Base-by-base conservation (phyloP, 2,329 filamentous ascomycete genomes). In the Aspergillus puulaauensis region DNA sequence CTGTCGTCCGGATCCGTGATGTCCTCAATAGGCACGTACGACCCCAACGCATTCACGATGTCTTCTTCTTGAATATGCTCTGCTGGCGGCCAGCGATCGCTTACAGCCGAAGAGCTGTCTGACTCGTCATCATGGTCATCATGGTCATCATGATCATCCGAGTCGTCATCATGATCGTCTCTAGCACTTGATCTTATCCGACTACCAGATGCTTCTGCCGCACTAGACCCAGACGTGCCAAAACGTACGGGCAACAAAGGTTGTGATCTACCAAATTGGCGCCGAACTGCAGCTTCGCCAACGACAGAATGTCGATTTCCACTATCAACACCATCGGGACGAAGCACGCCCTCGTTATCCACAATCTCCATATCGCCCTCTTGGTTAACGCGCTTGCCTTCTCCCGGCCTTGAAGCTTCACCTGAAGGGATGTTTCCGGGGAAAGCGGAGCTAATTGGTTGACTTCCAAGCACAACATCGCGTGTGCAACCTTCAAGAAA, bases 381-480 rank as follows among this genome's bases (percentile, higher is more conserved):
- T 4, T 76, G 72, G 51, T 83, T 82, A 44, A 81, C 77, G n/a
- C 80, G 77, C 70, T 93, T 92, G 56, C 89, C 90, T 64, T 90
- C 83, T 48, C 86, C 83, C 11, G 75, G 80, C 54, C 84, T 80
- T n/a, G 80, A 81, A 31, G 80, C 75, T 57, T 90, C 86, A 14
- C 84, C 86, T 0, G 80, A 75, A 2, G 89, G 87, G 17, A 90
- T 86, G 55, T 82, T 80, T 1, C 88, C 88, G 59, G 90, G 88
- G 44, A 90, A 86, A 1, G 89, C 90, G 61, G 92, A 92, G 49
- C 90, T 93, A 46, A 93, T 82, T 0, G 90, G 90, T 65, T 91
- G 89, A 43, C 89, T 84, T 52, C 88, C 86, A 14, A 87, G 83
- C 12, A 95, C 84, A 6, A 96, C 83, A 65, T 93, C 89, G 58